These are phyloP conservation scores for Bifiguratus adelaidae DNA, from an alignment of 192 early-diverging fungal genomes.

Conservation along the genomic window DNA sequence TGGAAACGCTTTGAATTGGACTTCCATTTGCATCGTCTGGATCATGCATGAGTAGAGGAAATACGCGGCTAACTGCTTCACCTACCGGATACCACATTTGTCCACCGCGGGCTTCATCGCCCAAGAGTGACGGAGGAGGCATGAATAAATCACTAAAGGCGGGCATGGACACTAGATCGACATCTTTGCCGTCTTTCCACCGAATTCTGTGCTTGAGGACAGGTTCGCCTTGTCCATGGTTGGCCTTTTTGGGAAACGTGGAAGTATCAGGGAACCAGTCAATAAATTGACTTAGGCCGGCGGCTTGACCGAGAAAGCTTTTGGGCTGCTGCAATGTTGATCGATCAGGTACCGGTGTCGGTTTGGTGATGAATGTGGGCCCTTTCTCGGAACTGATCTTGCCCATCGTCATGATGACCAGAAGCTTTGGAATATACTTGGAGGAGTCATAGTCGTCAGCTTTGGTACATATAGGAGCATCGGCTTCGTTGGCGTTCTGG, in stretches of 20 bases:
- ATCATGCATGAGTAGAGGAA: too few species aligned
- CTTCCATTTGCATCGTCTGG: constrained; percentile 23
- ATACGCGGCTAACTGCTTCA: too few species aligned
- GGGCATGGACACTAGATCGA: constrained; percentile 11
- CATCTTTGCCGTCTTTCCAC: constrained; percentile 7
- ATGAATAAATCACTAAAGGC: constrained; percentile 16
- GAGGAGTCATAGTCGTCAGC: constrained; percentile 2
- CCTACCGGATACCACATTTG: constrained; percentile 9
- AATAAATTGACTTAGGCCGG: not conserved
- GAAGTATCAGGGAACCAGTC: not conserved
- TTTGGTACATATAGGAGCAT: not conserved
- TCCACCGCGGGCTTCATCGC: not conserved
- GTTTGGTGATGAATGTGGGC: constrained; percentile 1
- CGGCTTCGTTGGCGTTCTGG: not conserved
- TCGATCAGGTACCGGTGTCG: not conserved
- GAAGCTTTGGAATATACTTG: constrained; percentile 1
- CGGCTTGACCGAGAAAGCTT: constrained; percentile 1
- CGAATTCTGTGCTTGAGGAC: constrained; percentile 2
- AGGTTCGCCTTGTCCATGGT: constrained; percentile 2
- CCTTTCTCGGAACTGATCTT: constrained; percentile 14
- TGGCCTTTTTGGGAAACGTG: not conserved
- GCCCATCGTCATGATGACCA: constrained; percentile 11
- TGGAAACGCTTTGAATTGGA: constrained; percentile 12
- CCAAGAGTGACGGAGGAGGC: constrained; percentile 10
- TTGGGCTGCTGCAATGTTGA: not conserved